These are phyloP conservation scores for Xylaria sp. DNA, from an alignment of 2,329 filamentous ascomycete species.

Conservation along the genomic window DNA sequence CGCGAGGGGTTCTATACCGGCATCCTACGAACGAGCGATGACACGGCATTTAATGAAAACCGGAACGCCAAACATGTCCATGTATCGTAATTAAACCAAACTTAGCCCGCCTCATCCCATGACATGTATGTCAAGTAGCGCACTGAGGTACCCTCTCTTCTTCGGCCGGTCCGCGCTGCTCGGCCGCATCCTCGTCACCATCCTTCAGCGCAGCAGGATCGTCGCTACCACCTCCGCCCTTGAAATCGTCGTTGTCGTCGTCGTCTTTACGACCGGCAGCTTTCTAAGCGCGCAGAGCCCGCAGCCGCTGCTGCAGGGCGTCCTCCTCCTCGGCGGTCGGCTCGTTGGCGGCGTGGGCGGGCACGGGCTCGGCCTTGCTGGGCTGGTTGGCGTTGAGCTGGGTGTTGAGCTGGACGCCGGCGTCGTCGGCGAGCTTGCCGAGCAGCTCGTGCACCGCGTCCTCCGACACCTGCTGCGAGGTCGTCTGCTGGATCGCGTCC, in stretches of 20 bases:
- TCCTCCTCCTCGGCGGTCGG: constrained; percentile 80
- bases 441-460: constrained; percentile 87
- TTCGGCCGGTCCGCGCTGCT: background rate
- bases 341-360: constrained; percentile 57
- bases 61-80: constrained; percentile 19
- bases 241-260: background rate
- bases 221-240: background rate
- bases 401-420: constrained; percentile 77
- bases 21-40: background rate
- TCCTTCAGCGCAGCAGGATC: background rate
- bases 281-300: constrained; percentile 55
- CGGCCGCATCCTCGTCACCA: background rate
- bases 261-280: constrained; percentile 8
- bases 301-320: constrained; percentile 64
- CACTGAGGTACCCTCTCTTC: background rate
- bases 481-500: constrained; percentile 79
- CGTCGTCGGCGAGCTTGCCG: constrained; percentile 84
- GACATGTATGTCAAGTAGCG: background rate
- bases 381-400: constrained; percentile 67
- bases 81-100: constrained; percentile 21
- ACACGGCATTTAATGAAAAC: constrained; percentile 1
- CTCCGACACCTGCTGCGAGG: constrained; percentile 71
- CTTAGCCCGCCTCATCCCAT: background rate
- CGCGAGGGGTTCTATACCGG: background rate
- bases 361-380: constrained; percentile 58